These are phyloP conservation scores for Microdochium nivale DNA, from an alignment of 2,329 filamentous ascomycete genomes.

Conservation along the genomic window DNA sequence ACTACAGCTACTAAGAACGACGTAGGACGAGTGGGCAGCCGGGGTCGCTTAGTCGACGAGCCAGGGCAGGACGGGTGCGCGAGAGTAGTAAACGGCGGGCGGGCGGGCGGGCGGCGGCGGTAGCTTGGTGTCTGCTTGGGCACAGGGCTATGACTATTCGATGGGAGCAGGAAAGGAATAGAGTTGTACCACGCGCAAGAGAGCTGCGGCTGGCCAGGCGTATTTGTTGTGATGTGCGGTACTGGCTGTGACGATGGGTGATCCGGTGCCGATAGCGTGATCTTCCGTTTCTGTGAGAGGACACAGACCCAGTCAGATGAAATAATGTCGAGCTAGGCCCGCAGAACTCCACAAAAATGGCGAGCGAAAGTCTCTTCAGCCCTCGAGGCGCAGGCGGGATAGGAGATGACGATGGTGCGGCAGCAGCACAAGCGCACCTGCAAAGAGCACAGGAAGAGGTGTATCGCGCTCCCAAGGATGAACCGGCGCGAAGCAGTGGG, in stretches of 20 bases:
- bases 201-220: conserved; percentile 24
- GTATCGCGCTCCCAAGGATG: not conserved
- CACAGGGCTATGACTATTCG: conserved; percentile 12
- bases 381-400: not conserved
- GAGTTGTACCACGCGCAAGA: conserved; percentile 20
- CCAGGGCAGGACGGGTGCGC: conserved; percentile 13
- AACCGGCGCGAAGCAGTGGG: not conserved
- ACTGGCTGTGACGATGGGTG: conserved; percentile 18
- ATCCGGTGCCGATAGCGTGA: conserved; percentile 22
- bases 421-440: not conserved
- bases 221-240: conserved; percentile 25
- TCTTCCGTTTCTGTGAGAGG: conserved; percentile 13
- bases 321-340: conserved; percentile 17
- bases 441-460: no score
- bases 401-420: not conserved
- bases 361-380: conserved; percentile 1
- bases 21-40: conserved; percentile 15
- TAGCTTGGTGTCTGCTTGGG: not conserved
- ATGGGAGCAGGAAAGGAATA: conserved; percentile 18
- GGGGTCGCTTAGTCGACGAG: conserved; percentile 22
- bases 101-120: not conserved
- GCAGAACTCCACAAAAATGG: conserved; percentile 14
- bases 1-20: conserved; percentile 19
- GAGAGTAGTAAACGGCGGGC: not conserved
- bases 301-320: conserved; percentile 14